phyloP scores from a whole-genome alignment of 192 early-diverging fungal species.

The Backusella liffmaniae region DNA sequence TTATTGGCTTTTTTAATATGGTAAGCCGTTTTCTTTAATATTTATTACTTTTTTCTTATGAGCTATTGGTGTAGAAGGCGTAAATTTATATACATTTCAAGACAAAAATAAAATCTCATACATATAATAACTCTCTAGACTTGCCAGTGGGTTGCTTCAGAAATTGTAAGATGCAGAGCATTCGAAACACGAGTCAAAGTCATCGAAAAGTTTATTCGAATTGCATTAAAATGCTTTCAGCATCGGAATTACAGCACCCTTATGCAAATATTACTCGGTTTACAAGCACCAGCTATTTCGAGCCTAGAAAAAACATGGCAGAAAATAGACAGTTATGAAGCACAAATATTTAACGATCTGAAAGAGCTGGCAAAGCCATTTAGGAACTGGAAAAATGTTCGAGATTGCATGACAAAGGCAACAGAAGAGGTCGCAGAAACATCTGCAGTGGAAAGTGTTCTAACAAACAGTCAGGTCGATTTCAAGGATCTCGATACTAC shows the following conservation, averaged over 20 bases:
- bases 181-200: slow-evolving; percentile 48
- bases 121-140: slow-evolving; percentile 1
- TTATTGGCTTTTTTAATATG: slow-evolving; percentile 29
- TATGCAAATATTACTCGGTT: slow-evolving; percentile 55
- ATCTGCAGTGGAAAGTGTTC: slow-evolving; percentile 30
- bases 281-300: slow-evolving; percentile 54
- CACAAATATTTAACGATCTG: slow-evolving; percentile 49
- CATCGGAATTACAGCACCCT: slow-evolving; percentile 60
- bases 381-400: slow-evolving; percentile 57
- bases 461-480: slow-evolving; percentile 21
- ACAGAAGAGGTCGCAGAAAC: slow-evolving; percentile 45
- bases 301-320: slow-evolving; percentile 56
- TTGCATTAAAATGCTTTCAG: slow-evolving; percentile 61
- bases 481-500: slow-evolving; percentile 15
- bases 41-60: neutral
- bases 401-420: slow-evolving; percentile 55
- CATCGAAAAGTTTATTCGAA: slow-evolving; percentile 61
- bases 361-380: slow-evolving; percentile 49
- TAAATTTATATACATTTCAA: neutral
- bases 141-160: slow-evolving; percentile 60
- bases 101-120: neutral
- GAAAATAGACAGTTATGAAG: slow-evolving; percentile 41
- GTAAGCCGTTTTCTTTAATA: slow-evolving; percentile 2
- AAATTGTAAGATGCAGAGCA: slow-evolving; percentile 46
- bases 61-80: neutral